Percentiles rank a stretch among this genome's conserved stretches.
Evolutionary conservation across 345 rosid genomes (phyloP).

Genomic region (Dovyalis caffra): DNA sequence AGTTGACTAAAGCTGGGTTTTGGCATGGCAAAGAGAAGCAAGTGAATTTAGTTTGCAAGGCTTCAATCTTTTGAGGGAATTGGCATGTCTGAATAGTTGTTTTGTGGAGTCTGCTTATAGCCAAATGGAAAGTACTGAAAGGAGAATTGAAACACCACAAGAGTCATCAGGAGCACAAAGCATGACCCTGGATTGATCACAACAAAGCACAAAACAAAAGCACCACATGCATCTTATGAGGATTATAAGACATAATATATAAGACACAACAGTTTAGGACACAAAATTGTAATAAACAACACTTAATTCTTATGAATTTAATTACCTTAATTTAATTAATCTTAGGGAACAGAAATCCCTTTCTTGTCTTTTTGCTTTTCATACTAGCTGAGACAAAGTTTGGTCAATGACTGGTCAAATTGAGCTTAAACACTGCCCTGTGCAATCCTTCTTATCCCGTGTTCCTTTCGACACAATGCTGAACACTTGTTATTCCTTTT

Average conservation of each 20-base stretch:
- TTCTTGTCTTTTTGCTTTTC: neutral
- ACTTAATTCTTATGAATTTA: neutral
- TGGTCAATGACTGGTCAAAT: neutral
- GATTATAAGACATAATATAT: neutral
- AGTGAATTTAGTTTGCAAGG: neutral
- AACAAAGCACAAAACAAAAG: neutral
- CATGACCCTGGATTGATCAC: no score
- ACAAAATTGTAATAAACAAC: neutral
- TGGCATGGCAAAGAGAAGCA: neutral
- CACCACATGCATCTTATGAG: neutral
- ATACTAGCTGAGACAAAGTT: neutral
- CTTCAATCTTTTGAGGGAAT: neutral
- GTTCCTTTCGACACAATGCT: neutral
- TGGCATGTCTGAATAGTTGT: neutral
- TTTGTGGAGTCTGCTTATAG: neutral
- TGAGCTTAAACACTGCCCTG: neutral
- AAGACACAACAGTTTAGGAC: neutral
- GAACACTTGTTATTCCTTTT: constrained; percentile 6
- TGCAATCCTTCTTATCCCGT: neutral
- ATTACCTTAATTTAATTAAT: neutral
- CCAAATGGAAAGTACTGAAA: neutral
- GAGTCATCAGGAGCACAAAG: no score
- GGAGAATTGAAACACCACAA: no score
- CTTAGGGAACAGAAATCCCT: neutral
- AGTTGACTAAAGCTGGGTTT: neutral